Evolutionary conservation across 106 monocot genomes (phyloP), one percentile per base, ranked within the genome.

Genomic region (Apostasia ramifera): DNA sequence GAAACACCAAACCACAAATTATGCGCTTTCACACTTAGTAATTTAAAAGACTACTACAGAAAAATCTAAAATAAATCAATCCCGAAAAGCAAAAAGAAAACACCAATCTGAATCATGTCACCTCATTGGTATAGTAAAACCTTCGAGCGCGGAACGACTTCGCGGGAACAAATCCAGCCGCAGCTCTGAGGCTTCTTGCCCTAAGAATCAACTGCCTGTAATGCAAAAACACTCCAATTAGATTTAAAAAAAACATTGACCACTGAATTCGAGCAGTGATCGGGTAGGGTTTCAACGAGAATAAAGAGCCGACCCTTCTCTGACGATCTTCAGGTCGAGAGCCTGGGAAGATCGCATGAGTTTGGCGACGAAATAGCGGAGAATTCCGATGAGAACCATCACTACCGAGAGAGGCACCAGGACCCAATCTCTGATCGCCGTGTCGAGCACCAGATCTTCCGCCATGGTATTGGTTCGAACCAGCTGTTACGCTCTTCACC

Each of bases 341-440:
- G 67, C 6, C 69, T 78, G 90, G 53, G 81, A 55, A 38, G 98
- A 90, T 15, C 93, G 83, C 87, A 90, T 84, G 78, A 99, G 93
- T 83, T 99, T 99, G 73, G 90, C 68, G 73, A 99, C 93, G 85
- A 99, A 99, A 83, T 88, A 85, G 59, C 98, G 89, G 80, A 99
- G 90, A 40, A 99, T 70, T 60, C 98, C 98, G 71, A 99, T 99
- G 57, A 99, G 87, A 38, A 99, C 93, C 98, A 93, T 99, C 45
- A 93, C 98, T 5, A 93, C 90, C 3, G 98, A 93, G 14, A 99
- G 87, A 2, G 98, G 98, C 53, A 99, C 76, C 53, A 99, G 76
- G 10, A 99, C 98, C 98, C 98, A 99, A 40, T 93, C 79, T 76
- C 93, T 90, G 48, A 99, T 99, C 26, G 98, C 90, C 63, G 90